Base-by-base conservation (phyloP, 1,284 basidiomycete species). In the Schizophyllum commune region DNA sequence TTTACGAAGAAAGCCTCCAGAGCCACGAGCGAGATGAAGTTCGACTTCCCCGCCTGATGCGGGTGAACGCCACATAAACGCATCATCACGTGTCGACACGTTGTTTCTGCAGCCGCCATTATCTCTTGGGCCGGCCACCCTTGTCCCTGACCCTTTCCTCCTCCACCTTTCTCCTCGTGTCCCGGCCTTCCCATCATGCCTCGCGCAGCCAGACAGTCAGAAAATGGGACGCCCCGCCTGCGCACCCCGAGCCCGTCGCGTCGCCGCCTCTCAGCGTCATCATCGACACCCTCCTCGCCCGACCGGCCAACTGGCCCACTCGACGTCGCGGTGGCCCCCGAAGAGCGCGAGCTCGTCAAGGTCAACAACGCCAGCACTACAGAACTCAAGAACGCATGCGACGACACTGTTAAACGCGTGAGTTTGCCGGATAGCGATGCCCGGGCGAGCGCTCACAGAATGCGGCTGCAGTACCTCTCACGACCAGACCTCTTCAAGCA, bases 401-500 rank as follows among this genome's bases (percentile, higher is more conserved):
- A 97, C 72, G 94, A 96, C 77, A 88, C 89, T 52, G 77, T 96
- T 64, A 93, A 92, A 74, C 86, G 91, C 72, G 94, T 96, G 70
- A 66, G 91, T 83, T 27, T 27, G 32, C 55, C 13, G 19, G 3
- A 4, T 11, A 19, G 13, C 19, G 19, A 21, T 27, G 19, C 19
- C 6, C 53, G 20, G 21, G 34, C 51, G 58, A 55, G 20, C 39
- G 52, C 57, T 39, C 8, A 58, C 5, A 15, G n/a, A 32, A 32
- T n/a, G 33, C 59, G 53, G 57, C 39, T 55, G 17, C 72, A 95
- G 92, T 89, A 89, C 72, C 81, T 96, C 57, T 83, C 88, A 64
- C 79, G 88, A 67, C 85, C 91, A 59, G 84, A 88, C 62, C 75
- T 92, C 39, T 96, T 95, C 78, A 92, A 89, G 63, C 89, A 91